These are phyloP conservation scores for Mortierella sp. DNA, from an alignment of 371 early-diverging fungal species.

Conservation along the genomic window DNA sequence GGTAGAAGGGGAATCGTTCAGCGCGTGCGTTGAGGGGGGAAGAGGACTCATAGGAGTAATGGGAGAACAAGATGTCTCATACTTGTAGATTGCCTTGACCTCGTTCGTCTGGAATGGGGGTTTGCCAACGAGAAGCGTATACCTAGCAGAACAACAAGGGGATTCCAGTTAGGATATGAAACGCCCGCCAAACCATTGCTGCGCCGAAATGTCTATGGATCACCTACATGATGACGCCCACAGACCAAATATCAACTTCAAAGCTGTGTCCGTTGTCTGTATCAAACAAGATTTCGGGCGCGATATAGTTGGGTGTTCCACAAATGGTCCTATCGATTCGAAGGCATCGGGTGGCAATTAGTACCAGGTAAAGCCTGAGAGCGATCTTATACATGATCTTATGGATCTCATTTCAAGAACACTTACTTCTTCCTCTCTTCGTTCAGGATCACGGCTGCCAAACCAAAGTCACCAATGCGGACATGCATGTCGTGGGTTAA, in stretches of 20 bases:
- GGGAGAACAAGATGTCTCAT: conserved; percentile 12
- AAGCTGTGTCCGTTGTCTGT: conserved; percentile 90
- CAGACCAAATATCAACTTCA: conserved; percentile 98
- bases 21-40: no score
- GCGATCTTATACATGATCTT: no score
- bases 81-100: conserved; percentile 86
- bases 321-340: conserved; percentile 93
- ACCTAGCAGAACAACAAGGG: conserved; percentile 57
- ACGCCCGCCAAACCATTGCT: neutral
- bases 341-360: no score
- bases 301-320: conserved; percentile 99
- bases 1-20: no score
- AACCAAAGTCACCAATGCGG: conserved; percentile 98
- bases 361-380: no score
- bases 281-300: conserved; percentile 96
- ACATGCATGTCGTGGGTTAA: conserved; percentile 85
- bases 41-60: neutral
- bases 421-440: conserved; percentile 90
- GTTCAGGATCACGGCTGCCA: conserved; percentile 83
- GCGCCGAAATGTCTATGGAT: no score
- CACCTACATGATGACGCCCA: conserved; percentile 92
- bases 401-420: neutral
- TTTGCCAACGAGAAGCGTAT: conserved; percentile 91
- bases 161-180: neutral
- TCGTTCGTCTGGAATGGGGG: conserved; percentile 97